Percentiles rank a stretch among this genome's conserved stretches.
phyloP scores from a whole-genome alignment of 768 basidiomycete genomes.

The Xanthoconium stramineum region DNA sequence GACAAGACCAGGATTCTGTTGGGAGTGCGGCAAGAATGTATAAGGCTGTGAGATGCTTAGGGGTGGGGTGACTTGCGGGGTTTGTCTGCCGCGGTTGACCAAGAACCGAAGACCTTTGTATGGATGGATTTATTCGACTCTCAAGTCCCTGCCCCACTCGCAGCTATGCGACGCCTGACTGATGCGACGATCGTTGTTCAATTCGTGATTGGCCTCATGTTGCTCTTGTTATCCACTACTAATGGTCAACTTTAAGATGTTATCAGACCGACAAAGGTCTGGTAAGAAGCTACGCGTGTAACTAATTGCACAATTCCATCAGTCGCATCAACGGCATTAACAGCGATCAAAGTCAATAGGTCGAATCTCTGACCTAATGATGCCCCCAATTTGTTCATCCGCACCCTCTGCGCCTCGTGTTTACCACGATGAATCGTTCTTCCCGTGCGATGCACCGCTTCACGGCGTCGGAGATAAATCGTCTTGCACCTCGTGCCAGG shows the following conservation, averaged over 20 bases:
- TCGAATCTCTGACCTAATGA: conserved; percentile 8
- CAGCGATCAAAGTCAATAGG: conserved; percentile 11
- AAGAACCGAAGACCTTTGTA: conserved; percentile 18
- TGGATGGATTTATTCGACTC: neutral
- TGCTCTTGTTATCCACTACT: conserved; percentile 7
- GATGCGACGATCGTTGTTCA: conserved; percentile 15
- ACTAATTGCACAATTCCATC: conserved; percentile 2
- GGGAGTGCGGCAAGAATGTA: conserved; percentile 1
- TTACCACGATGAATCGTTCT: conserved; percentile 28
- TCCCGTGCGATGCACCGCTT: conserved; percentile 26
- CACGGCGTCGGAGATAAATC: conserved; percentile 29
- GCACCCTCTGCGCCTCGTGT: conserved; percentile 28
- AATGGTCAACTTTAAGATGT: conserved; percentile 12
- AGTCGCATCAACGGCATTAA: conserved; percentile 7
- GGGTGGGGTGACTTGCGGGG: conserved; percentile 10
- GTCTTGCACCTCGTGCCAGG: conserved; percentile 16
- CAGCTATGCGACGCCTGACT: conserved; percentile 18
- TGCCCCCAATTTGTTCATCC: conserved; percentile 13
- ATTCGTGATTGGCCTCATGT: conserved; percentile 22
- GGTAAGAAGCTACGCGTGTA: neutral
- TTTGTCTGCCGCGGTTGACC: neutral
- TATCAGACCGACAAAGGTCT: conserved; percentile 12
- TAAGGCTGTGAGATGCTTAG: conserved; percentile 10
- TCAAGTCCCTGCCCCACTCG: conserved; percentile 10
- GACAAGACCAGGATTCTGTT: neutral